Evolutionary conservation across 2,329 filamentous ascomycete species (phyloP).

Genomic region (Cercospora brassicicola): DNA sequence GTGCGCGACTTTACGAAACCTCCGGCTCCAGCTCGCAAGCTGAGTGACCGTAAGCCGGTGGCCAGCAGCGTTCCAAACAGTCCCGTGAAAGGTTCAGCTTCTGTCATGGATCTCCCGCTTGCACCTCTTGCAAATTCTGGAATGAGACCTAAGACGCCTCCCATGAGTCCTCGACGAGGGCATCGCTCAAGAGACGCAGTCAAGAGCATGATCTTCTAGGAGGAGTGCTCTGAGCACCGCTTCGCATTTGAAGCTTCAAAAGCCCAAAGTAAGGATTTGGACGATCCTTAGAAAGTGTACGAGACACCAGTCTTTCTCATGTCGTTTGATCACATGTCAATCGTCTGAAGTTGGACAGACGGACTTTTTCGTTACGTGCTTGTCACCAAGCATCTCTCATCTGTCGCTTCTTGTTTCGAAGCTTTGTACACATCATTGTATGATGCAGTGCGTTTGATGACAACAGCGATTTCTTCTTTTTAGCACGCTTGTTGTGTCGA

Average conservation of each 20-base stretch:
- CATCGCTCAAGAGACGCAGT: slow-evolving; percentile 38
- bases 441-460: slow-evolving; percentile 7
- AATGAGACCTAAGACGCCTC: slow-evolving; percentile 36
- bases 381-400: slow-evolving; percentile 20
- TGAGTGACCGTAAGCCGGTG: slow-evolving; percentile 29
- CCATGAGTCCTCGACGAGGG: slow-evolving; percentile 34
- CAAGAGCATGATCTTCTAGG: slow-evolving; percentile 44
- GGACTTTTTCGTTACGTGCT: slow-evolving; percentile 5
- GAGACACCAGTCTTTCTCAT: slow-evolving; percentile 3
- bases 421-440: slow-evolving; percentile 14
- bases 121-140: slow-evolving; percentile 16
- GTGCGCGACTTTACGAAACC: slow-evolving; percentile 36
- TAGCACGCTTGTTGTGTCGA: slow-evolving; percentile 1
- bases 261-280: not conserved
- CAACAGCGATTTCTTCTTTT: slow-evolving; percentile 4
- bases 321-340: slow-evolving; percentile 8
- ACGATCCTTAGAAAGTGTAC: slow-evolving; percentile 17
- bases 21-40: slow-evolving; percentile 22
- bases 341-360: slow-evolving; percentile 4
- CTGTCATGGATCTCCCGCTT: slow-evolving; percentile 19
- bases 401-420: slow-evolving; percentile 3
- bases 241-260: slow-evolving; percentile 10
- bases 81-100: slow-evolving; percentile 28
- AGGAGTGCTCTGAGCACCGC: slow-evolving; percentile 8
- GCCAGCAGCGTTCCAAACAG: slow-evolving; percentile 32